Conservation (phyloP, 768 basidiomycete genomes). For the Cystofilobasidium capitatum region DNA sequence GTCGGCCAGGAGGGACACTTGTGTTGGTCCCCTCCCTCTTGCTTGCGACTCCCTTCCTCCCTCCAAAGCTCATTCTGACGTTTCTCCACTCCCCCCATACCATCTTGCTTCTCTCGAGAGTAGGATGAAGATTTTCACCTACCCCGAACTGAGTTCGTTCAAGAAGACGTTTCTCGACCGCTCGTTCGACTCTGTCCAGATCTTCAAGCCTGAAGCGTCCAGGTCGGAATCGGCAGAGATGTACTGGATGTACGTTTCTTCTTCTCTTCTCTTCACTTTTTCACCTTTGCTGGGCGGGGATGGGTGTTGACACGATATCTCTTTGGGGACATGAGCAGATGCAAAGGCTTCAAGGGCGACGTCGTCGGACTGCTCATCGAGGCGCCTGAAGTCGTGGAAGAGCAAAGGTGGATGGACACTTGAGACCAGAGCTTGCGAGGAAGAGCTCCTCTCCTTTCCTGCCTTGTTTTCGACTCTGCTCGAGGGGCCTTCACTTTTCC, state of each 20-base stretch:
- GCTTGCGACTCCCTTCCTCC: neutral
- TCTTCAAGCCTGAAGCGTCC: slow-evolving; percentile 60
- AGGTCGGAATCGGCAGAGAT: slow-evolving; percentile 21
- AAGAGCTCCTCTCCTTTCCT: too few relatives aligned
- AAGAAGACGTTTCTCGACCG: slow-evolving; percentile 50
- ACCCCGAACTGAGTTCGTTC: slow-evolving; percentile 63
- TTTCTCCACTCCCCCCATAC: too few relatives aligned
- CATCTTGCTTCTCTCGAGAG: neutral
- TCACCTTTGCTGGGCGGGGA: neutral
- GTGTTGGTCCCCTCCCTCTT: slow-evolving; percentile 31
- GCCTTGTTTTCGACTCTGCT: too few relatives aligned
- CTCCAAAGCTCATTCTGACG: neutral
- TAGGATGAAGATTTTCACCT: slow-evolving; percentile 77
- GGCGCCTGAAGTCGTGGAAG: neutral
- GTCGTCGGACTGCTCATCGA: slow-evolving; percentile 1
- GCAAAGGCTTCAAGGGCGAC: slow-evolving; percentile 21
- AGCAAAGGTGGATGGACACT: neutral
- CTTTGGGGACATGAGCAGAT: neutral
- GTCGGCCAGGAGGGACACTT: slow-evolving; percentile 35
- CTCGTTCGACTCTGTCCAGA: slow-evolving; percentile 57
- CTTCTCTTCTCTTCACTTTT: neutral
- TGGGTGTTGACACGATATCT: neutral
- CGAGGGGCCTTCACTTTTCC: too few relatives aligned
- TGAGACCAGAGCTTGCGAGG: too few relatives aligned
- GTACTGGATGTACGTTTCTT: slow-evolving; percentile 21